Conservation (phyloP, 306 rosid genomes). For the Begonia masoniana region DNA sequence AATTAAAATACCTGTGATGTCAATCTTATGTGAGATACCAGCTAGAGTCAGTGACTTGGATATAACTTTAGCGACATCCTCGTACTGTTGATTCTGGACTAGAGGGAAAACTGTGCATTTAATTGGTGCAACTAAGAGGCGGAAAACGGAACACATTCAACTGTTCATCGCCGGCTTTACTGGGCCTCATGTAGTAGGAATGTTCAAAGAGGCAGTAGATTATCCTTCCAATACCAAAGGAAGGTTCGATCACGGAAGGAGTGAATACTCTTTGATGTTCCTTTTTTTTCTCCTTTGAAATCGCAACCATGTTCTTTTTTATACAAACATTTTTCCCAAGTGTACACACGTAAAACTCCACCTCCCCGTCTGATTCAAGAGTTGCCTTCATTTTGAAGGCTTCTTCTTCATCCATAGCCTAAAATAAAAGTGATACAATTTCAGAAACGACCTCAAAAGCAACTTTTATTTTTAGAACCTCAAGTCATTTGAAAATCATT, state of each 20-base stretch:
- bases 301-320: slow-evolving; percentile 60
- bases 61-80: slow-evolving; percentile 69
- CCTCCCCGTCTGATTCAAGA: slow-evolving; percentile 67
- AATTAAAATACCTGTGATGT: slow-evolving; percentile 54
- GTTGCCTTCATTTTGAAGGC: slow-evolving; percentile 68
- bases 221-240: slow-evolving; percentile 92
- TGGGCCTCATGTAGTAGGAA: slow-evolving; percentile 68
- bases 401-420: slow-evolving; percentile 87
- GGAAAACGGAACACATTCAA: slow-evolving; percentile 77
- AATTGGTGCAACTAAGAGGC: slow-evolving; percentile 81
- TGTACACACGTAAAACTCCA: slow-evolving; percentile 62
- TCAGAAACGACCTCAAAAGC: too few species aligned
- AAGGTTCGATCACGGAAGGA: slow-evolving; percentile 94
- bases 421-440: slow-evolving; percentile 5
- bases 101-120: slow-evolving; percentile 97
- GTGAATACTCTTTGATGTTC: slow-evolving; percentile 91
- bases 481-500: too few species aligned
- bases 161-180: slow-evolving; percentile 77
- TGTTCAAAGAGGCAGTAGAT: slow-evolving; percentile 89
- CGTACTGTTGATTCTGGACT: slow-evolving; percentile 72
- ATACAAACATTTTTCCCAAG: slow-evolving; percentile 50
- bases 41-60: slow-evolving; percentile 67
- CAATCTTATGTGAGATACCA: slow-evolving; percentile 73
- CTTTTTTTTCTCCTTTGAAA: slow-evolving; percentile 75
- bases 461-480: too few species aligned